Percentiles rank a stretch among this genome's conserved stretches.
Conservation (phyloP, 768 basidiomycete species). For the Tricholoma sp. region DNA sequence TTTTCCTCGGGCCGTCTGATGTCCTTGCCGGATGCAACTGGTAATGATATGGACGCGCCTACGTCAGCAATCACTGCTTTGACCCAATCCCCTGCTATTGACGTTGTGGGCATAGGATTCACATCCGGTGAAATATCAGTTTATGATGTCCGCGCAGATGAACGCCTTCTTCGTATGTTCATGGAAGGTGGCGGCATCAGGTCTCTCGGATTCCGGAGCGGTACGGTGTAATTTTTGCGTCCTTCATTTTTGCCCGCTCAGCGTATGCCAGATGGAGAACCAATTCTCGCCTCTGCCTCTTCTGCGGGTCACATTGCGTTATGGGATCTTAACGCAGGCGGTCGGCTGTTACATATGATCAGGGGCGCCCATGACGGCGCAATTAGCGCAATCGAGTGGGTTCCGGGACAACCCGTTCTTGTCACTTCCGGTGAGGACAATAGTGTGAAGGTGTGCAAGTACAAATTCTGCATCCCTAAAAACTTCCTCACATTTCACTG, state of each 20-base stretch:
- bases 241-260: not conserved
- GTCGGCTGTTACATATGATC: slow-evolving; percentile 77
- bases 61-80: slow-evolving; percentile 64
- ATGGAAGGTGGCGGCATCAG: slow-evolving; percentile 84
- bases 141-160: slow-evolving; percentile 88
- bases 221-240: slow-evolving; percentile 31
- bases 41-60: slow-evolving; percentile 20
- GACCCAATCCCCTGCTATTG: slow-evolving; percentile 91
- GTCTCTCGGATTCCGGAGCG: slow-evolving; percentile 81
- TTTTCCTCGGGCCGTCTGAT: slow-evolving; percentile 57
- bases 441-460: slow-evolving; percentile 73
- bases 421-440: slow-evolving; percentile 93
- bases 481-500: not conserved
- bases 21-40: slow-evolving; percentile 26
- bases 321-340: slow-evolving; percentile 87
- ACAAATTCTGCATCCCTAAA: not conserved
- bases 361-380: slow-evolving; percentile 87
- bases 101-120: slow-evolving; percentile 92
- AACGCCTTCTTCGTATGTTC: slow-evolving; percentile 81
- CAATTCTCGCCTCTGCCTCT: slow-evolving; percentile 83
- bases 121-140: slow-evolving; percentile 83
- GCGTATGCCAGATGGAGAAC: slow-evolving; percentile 65
- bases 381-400: slow-evolving; percentile 83
- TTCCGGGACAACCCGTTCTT: slow-evolving; percentile 87
- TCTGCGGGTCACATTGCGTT: slow-evolving; percentile 85